Evolutionary conservation across 148 eudicot species (phyloP), one percentile per base, ranked within the genome.

Genomic region (Vaccinium corymbosum): DNA sequence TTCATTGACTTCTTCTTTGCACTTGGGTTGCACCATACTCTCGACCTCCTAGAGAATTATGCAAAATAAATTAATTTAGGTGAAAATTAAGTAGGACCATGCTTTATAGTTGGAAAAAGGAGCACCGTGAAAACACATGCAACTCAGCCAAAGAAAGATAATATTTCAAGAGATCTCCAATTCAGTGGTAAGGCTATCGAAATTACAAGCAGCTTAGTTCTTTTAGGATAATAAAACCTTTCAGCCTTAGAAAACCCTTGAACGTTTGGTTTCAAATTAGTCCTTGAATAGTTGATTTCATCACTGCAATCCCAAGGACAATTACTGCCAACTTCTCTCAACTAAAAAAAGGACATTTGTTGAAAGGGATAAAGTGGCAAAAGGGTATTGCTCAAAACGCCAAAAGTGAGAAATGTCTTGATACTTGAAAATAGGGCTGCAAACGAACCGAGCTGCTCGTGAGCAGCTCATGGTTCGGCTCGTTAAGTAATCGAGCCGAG

Each of bases 31-130:
- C 16, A 82, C 74, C 3, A 87, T 82, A n/a, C 17, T 84, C 76
- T 87, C 89, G 3, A 87, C 89, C 53, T 78, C 89, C 89, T 87
- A 76, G 14, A 80, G 13, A 7, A 4, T 49, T 68, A 16, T 1
- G 15, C 2, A 5, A 4, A 57, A 12, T 7, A 20, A 59, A 35
- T 16, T 55, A 29, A 56, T 27, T 19, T 42, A 0, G 1, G 1
- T 1, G 6, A 80, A 80, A 59, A 15, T 57, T 11, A 48, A 32
- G 46, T 4, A 15, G 35, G 4, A 61, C 25, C 1, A 29, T 17
- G 62, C 10, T 73, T 73, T 15, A 35, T 14, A 22, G 32, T 5
- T 17, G 19, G 20, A 42, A 32, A 20, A 64, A 20, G 29, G 29
- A 20, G 22, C 71, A 7, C 12, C 20, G 71, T 7, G 25, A 20